Evolutionary conservation across 495 filamentous ascomycete genomes (phyloP), one percentile per base, ranked within the genome.

Genomic region (Daldinia bambusicola): DNA sequence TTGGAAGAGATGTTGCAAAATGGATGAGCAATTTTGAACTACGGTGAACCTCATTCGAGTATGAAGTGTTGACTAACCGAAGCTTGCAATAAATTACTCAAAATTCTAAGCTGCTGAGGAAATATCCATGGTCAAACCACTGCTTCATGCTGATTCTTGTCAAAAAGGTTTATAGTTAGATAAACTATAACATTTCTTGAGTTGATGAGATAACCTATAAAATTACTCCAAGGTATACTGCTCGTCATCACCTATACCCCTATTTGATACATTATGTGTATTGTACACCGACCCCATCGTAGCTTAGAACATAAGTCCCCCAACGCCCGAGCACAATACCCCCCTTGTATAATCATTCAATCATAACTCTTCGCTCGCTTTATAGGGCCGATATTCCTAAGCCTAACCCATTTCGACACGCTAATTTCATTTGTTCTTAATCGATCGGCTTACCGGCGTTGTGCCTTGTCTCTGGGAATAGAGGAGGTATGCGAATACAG

Each of bases 401-500:
- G 43, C 10, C 9, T 9, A 48, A 12, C 43, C 18, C 43, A 16
- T 48, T 48, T 22, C 18, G 2, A 13, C 37, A 32, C 16, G 55
- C 31, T 30, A 72, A 20, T 34, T 36, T 4, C 38, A 50, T 18
- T 68, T 72, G 13, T 55, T 70, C 60, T 75, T 75, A 6, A 75
- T 43, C 1, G 66, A 37, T 26, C 74, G 71, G 40, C 67, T 63
- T 12, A 57, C 52, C 5, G 74, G 63, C 13, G 72, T 55, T 6
- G 69, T 72, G 5, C 78, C 78, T 64, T 70, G 66, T 41, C 76
- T 74, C 71, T 82, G 81, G 36, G 78, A 62, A 55, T 84, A 84
- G 9, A 79, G 63, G 38, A 79, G 58, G 37, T 81, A 84, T 12
- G 74, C 71, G 22, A 84, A 75, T 65, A 87, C 80, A 10, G 64